phyloP scores from a whole-genome alignment of 139 green algal genomes.

The Mesotaenium endlicherianum region DNA sequence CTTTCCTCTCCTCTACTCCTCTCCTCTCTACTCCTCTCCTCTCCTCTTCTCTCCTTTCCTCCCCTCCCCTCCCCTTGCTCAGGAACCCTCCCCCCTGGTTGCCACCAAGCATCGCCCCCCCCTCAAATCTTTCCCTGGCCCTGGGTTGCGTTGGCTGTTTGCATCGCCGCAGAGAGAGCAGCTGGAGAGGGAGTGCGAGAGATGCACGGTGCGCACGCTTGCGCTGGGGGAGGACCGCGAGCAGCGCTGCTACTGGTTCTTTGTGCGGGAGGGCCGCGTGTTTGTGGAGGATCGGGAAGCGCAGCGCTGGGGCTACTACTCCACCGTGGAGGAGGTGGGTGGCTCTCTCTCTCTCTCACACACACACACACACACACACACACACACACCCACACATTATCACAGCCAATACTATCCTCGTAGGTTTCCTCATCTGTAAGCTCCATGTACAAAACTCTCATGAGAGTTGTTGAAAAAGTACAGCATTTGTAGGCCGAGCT shows the following conservation, averaged over 20 bases:
- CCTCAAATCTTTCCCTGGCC: not conserved
- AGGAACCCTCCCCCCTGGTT: not conserved
- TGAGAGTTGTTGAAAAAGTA: too few relatives aligned
- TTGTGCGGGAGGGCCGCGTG: conserved; percentile 29
- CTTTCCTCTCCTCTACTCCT: too few relatives aligned
- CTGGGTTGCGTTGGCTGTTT: too few relatives aligned
- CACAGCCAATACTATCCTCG: too few relatives aligned
- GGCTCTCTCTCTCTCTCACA: too few relatives aligned
- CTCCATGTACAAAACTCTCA: too few relatives aligned
- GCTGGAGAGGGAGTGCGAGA: conserved; percentile 29
- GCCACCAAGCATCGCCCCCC: not conserved
- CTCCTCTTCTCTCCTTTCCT: not conserved
- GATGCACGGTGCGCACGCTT: not conserved
- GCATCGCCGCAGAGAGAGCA: conserved; percentile 11
- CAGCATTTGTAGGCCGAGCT: too few relatives aligned
- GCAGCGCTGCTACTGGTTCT: conserved; percentile 38
- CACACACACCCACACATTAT: too few relatives aligned
- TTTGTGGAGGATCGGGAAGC: conserved; percentile 16
- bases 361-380: too few relatives aligned
- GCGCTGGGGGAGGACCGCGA: conserved; percentile 26
- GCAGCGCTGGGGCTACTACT: conserved; percentile 37
- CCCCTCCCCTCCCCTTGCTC: not conserved
- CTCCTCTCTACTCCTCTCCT: not conserved
- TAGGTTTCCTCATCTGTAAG: too few relatives aligned
- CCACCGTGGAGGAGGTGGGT: conserved; percentile 24